Base-by-base conservation (phyloP, 2,329 filamentous ascomycete genomes). In the Clonostachys rhizophaga region DNA sequence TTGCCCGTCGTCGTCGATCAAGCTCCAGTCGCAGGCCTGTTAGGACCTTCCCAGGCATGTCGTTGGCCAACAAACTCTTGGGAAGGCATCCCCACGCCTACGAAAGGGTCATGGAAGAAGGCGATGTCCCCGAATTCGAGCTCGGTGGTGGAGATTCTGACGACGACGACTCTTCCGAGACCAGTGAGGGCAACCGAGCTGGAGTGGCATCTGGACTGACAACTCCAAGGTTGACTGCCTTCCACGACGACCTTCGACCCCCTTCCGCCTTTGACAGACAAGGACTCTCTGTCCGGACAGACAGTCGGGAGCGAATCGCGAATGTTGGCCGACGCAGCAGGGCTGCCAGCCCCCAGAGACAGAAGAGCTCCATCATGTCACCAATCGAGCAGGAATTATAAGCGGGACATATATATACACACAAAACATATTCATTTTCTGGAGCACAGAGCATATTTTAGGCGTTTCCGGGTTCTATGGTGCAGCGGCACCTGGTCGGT, bases 71-170 rank as follows among this genome's bases (percentile, higher is more conserved):
- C 52, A 89, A 87, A 59, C 65, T 94, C 5, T 87, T 95, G 51
- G 79, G 78, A 13, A 76, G 79, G 6, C 67, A 63, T 44, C 67
- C 70, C 1, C 61, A 72, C 8, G 72, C 78, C 4, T 96, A 96
- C 60, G 91, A 96, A 61, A 84, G 90, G 33, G 86, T 96, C 4
- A 69, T 95, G 45, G 91, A 96, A 67, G 87, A 91, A 55, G 91
- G 87, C 12, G 79, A 82, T n/a, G 69, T 71, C 11, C 71, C 79
- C 47, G 86, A 90, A 40, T 92, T 95, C 59, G 91, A 96, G 61
- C 78, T 96, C 3, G 82, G 79, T 30, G 83, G 83, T 14, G 68
- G 81, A 9, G 80, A 84, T 33, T 83, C 82, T 2, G 78, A 83
- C 45, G 79, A 85, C 6, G 81, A 83, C 48, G 81, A 84, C 2